These are phyloP conservation scores for Otatea glauca DNA, from an alignment of 176 grass and related monocot genomes.

Conservation along the genomic window DNA sequence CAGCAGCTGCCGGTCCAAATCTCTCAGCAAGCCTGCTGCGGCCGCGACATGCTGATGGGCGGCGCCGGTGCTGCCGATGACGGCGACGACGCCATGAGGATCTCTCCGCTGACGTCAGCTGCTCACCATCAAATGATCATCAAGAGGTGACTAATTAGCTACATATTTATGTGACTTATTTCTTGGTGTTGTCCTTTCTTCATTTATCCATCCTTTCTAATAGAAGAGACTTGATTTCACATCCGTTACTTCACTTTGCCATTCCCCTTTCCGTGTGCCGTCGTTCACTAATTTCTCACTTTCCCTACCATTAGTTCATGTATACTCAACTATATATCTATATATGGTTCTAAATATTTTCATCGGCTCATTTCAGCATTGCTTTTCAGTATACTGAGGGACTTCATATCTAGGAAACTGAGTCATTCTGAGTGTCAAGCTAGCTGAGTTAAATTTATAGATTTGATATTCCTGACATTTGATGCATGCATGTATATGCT, in stretches of 20 bases:
- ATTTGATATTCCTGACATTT: conserved; percentile 29
- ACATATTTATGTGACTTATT: not conserved
- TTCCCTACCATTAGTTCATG: conserved; percentile 15
- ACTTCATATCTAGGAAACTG: not conserved
- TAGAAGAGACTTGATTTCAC: not conserved
- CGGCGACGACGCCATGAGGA: conserved; percentile 38
- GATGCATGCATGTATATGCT: conserved; percentile 28
- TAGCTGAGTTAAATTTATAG: not conserved
- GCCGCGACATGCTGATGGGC: conserved; percentile 3
- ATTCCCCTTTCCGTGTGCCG: not conserved
- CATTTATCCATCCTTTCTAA: not conserved
- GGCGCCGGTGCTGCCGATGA: not conserved
- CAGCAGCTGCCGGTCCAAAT: conserved; percentile 35
- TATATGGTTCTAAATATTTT: not conserved
- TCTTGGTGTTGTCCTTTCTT: not conserved
- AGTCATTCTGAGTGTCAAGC: not conserved
- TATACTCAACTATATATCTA: not conserved
- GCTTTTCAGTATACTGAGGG: not conserved
- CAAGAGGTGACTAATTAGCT: conserved; percentile 29
- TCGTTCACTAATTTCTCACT: not conserved
- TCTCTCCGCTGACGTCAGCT: conserved; percentile 28
- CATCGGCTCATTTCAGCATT: not conserved
- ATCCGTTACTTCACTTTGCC: not conserved
- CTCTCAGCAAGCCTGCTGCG: conserved; percentile 33
- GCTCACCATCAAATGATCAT: conserved; percentile 58